Base-by-base conservation (phyloP, 371 early-diverging fungal genomes). In the Rhizopus stolonifer region DNA sequence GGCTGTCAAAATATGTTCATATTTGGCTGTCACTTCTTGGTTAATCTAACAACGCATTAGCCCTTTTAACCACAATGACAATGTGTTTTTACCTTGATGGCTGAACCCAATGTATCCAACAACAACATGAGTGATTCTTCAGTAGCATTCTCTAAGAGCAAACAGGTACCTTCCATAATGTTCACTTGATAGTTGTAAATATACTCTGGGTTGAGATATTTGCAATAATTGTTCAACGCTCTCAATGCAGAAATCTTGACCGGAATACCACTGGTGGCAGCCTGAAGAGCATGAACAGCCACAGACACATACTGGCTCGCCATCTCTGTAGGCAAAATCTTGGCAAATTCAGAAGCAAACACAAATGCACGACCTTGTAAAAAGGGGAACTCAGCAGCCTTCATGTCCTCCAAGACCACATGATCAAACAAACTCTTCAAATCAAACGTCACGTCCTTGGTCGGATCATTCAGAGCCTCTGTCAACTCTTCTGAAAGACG, bases 301-400 rank as follows among this genome's bases (percentile, higher is more conserved):
- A 88, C 88, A 19, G 74, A 61, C 19, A 94, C 79, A 65, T 88
- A 91, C 31, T 88, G 83, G 5, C 69, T 56, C 0, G 88, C 77
- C 40, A 90, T 72, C 3, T 83, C 77, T 3, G 70, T 56, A 5
- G 93, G 92, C 15, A 93, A 70, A 17, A 83, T 71, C n/a, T 78
- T 73, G 3, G 89, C 87, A 74, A 91, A 89, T 60, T 86, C 85
- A 33, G 89, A 87, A 1, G 91, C 83, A 77, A 94, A 92, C 10
- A 93, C 86, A 42, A 96, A 81, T 1, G 93, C 89, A 17, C 94
- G 89, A 3, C 93, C 92, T 67, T 92, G 92, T 55, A 90, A 81
- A 62, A 90, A 91, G 2, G 96, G 95, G 31, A 66, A 78, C 3
- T 84, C 87, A 76, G 67, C 14, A 26, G 72, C 71, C 32, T 81